Conservation (phyloP, 208 protist genomes). For the Crithidia fasciculata region DNA sequence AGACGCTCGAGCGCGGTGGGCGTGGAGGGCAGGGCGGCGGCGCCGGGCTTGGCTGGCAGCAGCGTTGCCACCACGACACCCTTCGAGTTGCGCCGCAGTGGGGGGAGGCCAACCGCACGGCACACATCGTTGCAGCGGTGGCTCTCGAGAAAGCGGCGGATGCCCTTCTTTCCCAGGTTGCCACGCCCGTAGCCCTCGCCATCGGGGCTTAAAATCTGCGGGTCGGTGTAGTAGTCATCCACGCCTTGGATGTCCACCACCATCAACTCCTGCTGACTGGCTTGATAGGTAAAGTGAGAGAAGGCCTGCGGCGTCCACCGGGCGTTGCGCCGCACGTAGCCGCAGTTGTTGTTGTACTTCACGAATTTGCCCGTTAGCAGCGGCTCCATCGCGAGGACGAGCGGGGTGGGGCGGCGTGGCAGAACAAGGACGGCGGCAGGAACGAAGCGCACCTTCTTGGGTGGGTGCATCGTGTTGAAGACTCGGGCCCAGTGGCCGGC, state of each 20-base stretch:
- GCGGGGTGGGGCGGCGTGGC: slow-evolving; percentile 53
- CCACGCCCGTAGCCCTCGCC: slow-evolving; percentile 80
- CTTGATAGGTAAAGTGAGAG: slow-evolving; percentile 90
- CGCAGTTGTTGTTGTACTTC: slow-evolving; percentile 95
- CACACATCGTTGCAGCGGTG: slow-evolving; percentile 91
- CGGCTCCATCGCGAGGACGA: slow-evolving; percentile 81
- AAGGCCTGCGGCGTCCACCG: slow-evolving; percentile 91
- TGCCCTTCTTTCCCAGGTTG: slow-evolving; percentile 83
- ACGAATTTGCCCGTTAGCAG: slow-evolving; percentile 74
- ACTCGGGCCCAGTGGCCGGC: slow-evolving; percentile 75
- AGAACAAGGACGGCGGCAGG: slow-evolving; percentile 77
- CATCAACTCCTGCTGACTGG: slow-evolving; percentile 67
- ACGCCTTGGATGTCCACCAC: slow-evolving; percentile 93
- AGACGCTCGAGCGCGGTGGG: slow-evolving; percentile 27
- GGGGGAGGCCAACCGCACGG: slow-evolving; percentile 53
- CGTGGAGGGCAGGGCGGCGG: slow-evolving; percentile 13
- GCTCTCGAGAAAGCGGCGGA: slow-evolving; percentile 67
- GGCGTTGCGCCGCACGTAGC: slow-evolving; percentile 70
- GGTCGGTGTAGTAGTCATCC: slow-evolving; percentile 90
- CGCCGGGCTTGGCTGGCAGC: slow-evolving; percentile 4
- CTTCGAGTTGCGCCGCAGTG: slow-evolving; percentile 32
- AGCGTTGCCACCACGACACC: slow-evolving; percentile 10
- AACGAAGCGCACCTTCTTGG: slow-evolving; percentile 79
- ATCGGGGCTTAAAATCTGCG: slow-evolving; percentile 87
- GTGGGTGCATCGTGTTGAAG: slow-evolving; percentile 66